phyloP scores from a whole-genome alignment of 192 early-diverging fungal genomes.

The Tieghemiomyces parasiticus region DNA sequence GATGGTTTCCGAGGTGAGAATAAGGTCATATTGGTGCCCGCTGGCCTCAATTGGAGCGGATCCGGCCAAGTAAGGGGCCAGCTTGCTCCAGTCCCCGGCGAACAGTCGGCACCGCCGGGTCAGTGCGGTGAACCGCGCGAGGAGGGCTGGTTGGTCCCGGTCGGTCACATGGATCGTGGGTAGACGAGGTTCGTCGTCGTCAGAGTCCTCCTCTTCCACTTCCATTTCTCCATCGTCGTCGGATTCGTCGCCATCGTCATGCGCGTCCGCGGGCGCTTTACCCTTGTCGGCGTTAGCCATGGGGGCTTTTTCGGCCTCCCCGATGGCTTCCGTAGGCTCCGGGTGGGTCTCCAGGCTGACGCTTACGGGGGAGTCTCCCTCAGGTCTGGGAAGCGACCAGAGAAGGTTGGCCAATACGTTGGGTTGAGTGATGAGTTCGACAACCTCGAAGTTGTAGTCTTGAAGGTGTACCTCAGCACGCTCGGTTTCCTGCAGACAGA shows the following conservation, averaged over 20 bases:
- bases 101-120: conserved; percentile 33
- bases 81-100: conserved; percentile 48
- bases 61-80: conserved; percentile 22
- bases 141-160: not conserved
- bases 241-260: no score
- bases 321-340: conserved; percentile 14
- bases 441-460: conserved; percentile 84
- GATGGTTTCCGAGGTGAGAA: conserved; percentile 68
- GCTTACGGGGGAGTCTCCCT: no score
- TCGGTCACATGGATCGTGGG: not conserved
- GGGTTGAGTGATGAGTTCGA: conserved; percentile 77
- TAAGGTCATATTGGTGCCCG: conserved; percentile 53
- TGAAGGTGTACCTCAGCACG: conserved; percentile 41
- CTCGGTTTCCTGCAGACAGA: conserved; percentile 36
- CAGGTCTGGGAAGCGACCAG: no score
- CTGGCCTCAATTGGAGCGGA: conserved; percentile 19
- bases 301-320: conserved; percentile 17
- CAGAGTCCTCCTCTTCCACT: not conserved
- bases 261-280: no score
- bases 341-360: conserved; percentile 6
- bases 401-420: conserved; percentile 76
- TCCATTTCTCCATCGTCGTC: conserved; percentile 16
- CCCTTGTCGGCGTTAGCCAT: not conserved
- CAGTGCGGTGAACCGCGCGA: not conserved
- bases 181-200: not conserved